Base-by-base conservation (phyloP, 2,329 filamentous ascomycete species). In the Fusarium chuoi region DNA sequence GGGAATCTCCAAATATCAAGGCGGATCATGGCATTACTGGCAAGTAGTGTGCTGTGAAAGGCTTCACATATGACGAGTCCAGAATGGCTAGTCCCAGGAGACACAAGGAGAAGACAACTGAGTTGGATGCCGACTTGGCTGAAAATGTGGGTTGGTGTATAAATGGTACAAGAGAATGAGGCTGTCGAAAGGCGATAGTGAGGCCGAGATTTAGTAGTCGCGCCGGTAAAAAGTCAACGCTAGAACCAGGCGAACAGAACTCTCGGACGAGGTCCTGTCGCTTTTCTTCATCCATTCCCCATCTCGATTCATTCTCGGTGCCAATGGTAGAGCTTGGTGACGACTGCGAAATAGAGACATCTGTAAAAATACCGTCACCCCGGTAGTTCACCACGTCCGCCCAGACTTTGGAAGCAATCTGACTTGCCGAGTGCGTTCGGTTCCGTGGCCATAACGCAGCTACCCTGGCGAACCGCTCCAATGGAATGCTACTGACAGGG, bases 101-200 rank as follows among this genome's bases (percentile, higher is more conserved):
- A 17, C 68, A 70, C 4, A 68, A 24, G 0, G 68, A 42, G 3
- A 68, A 64, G 0, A 70, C 46, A 1, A 60, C 24, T 5, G 49
- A 44, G 14, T 64, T 69, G 1, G 59, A 56, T 6, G 65, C 48
- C 7, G 22, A 38, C 24, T 56, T 65, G 6, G 68, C 59, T 5
- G 65, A 64, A 6, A 70, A 70, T 0, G 65, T 70, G 2, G 65
- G 59, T 17, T 52, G 35, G 5, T 70, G 68, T 7, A 70, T 46
- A 28, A 68, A 69, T 1, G 58, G 59, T 1, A 70, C 36, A 7
- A 69, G 38, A 1, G 48, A 42, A 13, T 70, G 65, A 15, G 61
- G 61, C 8, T 62, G 59, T 28, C 61, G 48, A 24, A 64, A 64
- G 6, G 60, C 60, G 15, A 65, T 36, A n/a, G 59, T 51, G 17